A percentile compares a stretch with the other conserved stretches of the same genome.
Evolutionary conservation across 441 rosid species (phyloP).

Genomic region (Lepidium campestre): DNA sequence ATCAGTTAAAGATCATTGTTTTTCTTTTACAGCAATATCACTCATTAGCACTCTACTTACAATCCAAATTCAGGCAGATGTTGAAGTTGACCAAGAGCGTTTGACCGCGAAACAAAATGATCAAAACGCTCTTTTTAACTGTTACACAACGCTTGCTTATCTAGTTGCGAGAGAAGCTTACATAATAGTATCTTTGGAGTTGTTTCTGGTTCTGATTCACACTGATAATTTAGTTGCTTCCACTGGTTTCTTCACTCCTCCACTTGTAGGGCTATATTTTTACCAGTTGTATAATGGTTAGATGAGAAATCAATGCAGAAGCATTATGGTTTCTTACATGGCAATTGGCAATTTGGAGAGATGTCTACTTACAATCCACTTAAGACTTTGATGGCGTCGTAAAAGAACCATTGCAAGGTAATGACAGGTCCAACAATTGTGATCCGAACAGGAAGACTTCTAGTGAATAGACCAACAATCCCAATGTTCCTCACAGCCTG

Average conservation of each 20-base stretch:
- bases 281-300: constrained; percentile 3
- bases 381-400: constrained; percentile 60
- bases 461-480: constrained; percentile 54
- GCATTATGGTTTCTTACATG: not conserved
- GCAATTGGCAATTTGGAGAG: constrained; percentile 5
- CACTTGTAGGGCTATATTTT: constrained; percentile 29
- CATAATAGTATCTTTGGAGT: not conserved
- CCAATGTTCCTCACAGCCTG: constrained; percentile 75
- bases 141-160: not conserved
- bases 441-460: constrained; percentile 72
- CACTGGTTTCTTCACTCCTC: constrained; percentile 23
- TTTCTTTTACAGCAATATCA: not conserved
- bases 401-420: constrained; percentile 71
- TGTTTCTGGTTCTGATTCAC: constrained; percentile 2
- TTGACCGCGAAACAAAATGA: not conserved
- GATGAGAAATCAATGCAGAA: not conserved
- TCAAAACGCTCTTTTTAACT: not conserved
- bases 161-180: constrained; percentile 8
- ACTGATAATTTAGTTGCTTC: constrained; percentile 18
- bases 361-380: constrained; percentile 59
- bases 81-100: not conserved
- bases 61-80: not conserved
- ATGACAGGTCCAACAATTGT: constrained; percentile 66
- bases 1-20: not conserved
- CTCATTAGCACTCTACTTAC: constrained; percentile 12